Percentiles rank a stretch among this genome's conserved stretches.
These are phyloP conservation scores for Cicer bijugum DNA, from an alignment of 306 rosid species.

Conservation along the genomic window DNA sequence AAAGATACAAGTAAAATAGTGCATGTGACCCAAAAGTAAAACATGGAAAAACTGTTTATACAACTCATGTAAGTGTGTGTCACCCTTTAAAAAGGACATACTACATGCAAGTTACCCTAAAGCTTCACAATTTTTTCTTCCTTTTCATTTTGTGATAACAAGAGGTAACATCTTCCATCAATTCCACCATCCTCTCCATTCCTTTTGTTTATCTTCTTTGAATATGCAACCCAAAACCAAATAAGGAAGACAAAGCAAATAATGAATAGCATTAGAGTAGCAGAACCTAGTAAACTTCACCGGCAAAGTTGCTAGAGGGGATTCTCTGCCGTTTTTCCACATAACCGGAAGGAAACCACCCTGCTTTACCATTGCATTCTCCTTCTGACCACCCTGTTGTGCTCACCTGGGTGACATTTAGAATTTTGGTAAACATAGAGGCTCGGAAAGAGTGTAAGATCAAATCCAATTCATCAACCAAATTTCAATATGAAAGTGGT, in stretches of 20 bases:
- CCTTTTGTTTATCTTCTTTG: constrained; percentile 29
- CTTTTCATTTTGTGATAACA: constrained; percentile 20
- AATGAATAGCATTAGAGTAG: constrained; percentile 35
- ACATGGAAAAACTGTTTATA: constrained; percentile 36
- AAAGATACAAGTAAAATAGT: constrained; percentile 10
- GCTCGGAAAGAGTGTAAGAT: constrained; percentile 17
- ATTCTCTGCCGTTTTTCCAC: constrained; percentile 87
- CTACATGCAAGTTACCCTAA: constrained; percentile 53
- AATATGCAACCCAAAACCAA: constrained; percentile 35
- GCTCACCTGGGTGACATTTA: constrained; percentile 59
- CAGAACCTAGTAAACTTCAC: constrained; percentile 62
- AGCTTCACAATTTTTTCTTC: constrained; percentile 15
- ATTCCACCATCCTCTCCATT: constrained; percentile 23
- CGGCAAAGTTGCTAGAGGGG: constrained; percentile 58
- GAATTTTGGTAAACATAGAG: constrained; percentile 34
- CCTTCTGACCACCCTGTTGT: constrained; percentile 97
- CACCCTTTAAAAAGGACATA: constrained; percentile 32
- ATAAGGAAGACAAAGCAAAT: constrained; percentile 34
- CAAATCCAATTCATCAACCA: constrained; percentile 16
- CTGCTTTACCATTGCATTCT: constrained; percentile 85
- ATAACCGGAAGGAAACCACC: constrained; percentile 90
- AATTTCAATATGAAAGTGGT: constrained; percentile 16
- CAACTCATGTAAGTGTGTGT: constrained; percentile 9
- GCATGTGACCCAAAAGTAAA: constrained; percentile 13
- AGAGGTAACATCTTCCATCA: constrained; percentile 38